A percentile compares a stretch with the other conserved stretches of the same genome.
Evolutionary conservation across 441 rosid genomes (phyloP).

Genomic region (Adansonia grandidieri): DNA sequence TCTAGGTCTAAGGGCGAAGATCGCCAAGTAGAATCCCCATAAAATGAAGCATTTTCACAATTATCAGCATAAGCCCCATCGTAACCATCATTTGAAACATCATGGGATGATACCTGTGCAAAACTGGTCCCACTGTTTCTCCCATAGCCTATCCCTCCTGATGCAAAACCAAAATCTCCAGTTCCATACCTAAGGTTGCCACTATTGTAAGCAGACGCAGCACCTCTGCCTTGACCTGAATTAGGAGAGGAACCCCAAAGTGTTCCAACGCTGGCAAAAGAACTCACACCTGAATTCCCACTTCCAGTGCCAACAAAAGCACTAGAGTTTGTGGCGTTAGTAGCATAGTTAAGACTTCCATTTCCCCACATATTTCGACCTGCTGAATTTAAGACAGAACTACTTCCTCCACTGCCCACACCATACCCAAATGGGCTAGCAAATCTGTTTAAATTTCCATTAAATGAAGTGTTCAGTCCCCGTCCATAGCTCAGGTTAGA

Average conservation of each 20-base stretch:
- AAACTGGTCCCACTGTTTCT: constrained; percentile 41
- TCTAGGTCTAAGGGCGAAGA: constrained; percentile 46
- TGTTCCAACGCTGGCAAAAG: constrained; percentile 53
- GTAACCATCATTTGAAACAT: constrained; percentile 45
- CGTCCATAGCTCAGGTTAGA: constrained; percentile 53
- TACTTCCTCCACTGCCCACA: constrained; percentile 42
- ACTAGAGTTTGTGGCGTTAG: constrained; percentile 49
- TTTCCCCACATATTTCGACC: constrained; percentile 60
- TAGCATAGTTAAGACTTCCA: constrained; percentile 45
- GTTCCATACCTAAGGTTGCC: constrained; percentile 34
- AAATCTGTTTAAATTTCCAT: constrained; percentile 43
- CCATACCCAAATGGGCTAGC: constrained; percentile 42
- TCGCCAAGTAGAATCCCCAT: constrained; percentile 61
- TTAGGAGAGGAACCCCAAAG: constrained; percentile 47
- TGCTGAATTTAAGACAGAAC: constrained; percentile 44
- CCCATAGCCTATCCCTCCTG: constrained; percentile 42
- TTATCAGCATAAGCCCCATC: constrained; percentile 44
- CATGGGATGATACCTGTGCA: constrained; percentile 38
- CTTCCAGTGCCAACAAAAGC: constrained; percentile 37
- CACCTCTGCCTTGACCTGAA: constrained; percentile 42
- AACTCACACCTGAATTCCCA: constrained; percentile 53
- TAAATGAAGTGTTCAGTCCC: constrained; percentile 49
- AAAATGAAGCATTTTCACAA: constrained; percentile 48
- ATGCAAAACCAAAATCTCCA: constrained; percentile 37
- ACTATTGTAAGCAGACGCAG: constrained; percentile 39